These are phyloP conservation scores for Amyloporia xantha DNA, from an alignment of 768 basidiomycete species.

Conservation along the genomic window DNA sequence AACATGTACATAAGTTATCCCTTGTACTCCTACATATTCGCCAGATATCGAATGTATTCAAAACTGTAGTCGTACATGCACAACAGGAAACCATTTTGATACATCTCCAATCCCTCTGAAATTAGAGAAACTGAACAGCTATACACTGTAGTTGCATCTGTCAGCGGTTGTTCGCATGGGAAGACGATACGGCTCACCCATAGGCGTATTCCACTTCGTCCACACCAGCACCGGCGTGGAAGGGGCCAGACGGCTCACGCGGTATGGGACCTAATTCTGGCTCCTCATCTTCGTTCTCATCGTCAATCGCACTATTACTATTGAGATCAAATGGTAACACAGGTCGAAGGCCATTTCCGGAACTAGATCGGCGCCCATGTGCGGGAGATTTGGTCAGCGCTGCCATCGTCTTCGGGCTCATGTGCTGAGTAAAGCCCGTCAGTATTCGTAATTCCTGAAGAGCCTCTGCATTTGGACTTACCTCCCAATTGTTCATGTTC, in stretches of 20 bases:
- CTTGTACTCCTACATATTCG: no score
- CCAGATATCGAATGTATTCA: not conserved
- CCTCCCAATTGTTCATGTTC: constrained; percentile 96
- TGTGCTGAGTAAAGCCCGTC: constrained; percentile 53
- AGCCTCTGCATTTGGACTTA: constrained; percentile 29
- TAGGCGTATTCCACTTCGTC: constrained; percentile 90
- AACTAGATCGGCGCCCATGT: constrained; percentile 63
- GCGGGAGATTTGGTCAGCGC: constrained; percentile 89
- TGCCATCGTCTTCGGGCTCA: constrained; percentile 94
- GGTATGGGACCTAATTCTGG: constrained; percentile 70
- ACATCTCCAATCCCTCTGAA: no score
- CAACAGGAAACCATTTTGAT: no score
- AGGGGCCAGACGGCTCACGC: constrained; percentile 64
- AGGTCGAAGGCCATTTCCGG: constrained; percentile 72
- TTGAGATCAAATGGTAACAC: constrained; percentile 74
- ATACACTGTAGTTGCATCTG: no score
- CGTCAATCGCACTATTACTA: constrained; percentile 64
- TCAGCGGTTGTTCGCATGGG: no score
- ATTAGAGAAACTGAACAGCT: no score
- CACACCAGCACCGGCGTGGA: constrained; percentile 74
- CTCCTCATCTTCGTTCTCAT: constrained; percentile 64
- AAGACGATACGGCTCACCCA: constrained; percentile 43
- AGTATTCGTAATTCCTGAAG: not conserved
- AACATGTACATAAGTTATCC: no score
- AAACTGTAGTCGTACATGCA: not conserved